Conservation (phyloP, 208 protist species). For the Trypanosoma theileri region DNA sequence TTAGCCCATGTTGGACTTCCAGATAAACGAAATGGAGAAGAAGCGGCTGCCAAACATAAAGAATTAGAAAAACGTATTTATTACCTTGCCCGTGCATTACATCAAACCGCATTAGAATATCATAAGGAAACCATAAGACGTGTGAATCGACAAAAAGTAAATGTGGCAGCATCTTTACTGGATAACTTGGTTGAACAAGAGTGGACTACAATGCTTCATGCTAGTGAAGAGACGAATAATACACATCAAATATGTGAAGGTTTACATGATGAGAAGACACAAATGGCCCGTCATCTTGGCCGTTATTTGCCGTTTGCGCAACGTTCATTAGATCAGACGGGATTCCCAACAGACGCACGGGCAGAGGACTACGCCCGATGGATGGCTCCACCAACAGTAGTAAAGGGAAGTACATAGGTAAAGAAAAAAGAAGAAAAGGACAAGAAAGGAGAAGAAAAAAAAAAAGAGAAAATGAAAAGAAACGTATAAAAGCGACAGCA, state of each 20-base stretch:
- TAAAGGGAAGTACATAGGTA: constrained; percentile 7
- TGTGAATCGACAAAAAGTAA: constrained; percentile 80
- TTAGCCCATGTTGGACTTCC: constrained; percentile 55
- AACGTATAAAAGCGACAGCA: not conserved
- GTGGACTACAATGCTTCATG: constrained; percentile 28
- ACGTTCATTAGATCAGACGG: constrained; percentile 59
- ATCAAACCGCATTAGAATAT: constrained; percentile 69
- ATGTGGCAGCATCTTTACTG: constrained; percentile 69
- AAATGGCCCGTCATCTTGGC: constrained; percentile 56
- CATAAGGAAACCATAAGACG: constrained; percentile 62
- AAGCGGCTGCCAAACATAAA: constrained; percentile 23
- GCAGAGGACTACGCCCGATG: constrained; percentile 81
- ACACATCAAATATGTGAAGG: not conserved
- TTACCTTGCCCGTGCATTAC: constrained; percentile 55
- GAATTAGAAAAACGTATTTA: constrained; percentile 63
- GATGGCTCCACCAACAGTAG: constrained; percentile 54
- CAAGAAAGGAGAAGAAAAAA: not conserved
- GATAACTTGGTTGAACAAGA: constrained; percentile 60
- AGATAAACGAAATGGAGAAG: not conserved
- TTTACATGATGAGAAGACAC: constrained; percentile 20
- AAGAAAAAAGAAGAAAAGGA: not conserved
- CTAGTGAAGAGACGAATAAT: constrained; percentile 3
- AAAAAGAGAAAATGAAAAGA: not conserved
- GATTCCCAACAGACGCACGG: constrained; percentile 75
- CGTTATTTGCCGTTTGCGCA: constrained; percentile 61